Conservation (phyloP, 345 rosid genomes). For the Erysimum cheiranthoides region DNA sequence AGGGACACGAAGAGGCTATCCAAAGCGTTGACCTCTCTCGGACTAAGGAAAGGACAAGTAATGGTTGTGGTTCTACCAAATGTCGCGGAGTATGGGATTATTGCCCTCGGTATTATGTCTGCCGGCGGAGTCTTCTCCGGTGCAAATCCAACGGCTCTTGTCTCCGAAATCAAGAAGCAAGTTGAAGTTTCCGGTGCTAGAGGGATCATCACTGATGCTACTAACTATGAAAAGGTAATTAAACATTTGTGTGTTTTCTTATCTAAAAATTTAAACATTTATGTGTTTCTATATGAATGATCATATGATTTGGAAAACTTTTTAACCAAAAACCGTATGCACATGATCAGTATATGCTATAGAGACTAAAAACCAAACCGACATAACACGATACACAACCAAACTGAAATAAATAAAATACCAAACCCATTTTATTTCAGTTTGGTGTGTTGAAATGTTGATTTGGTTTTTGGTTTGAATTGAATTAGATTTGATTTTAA, state of each 20-base stretch:
- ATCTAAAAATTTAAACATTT: neutral
- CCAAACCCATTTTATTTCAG: neutral
- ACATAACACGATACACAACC: neutral
- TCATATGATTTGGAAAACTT: neutral
- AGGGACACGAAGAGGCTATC: constrained; percentile 75
- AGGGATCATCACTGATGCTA: constrained; percentile 69
- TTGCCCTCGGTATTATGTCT: constrained; percentile 89
- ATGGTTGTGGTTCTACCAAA: constrained; percentile 90
- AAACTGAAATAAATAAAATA: neutral
- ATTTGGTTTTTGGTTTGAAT: neutral
- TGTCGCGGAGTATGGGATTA: constrained; percentile 81
- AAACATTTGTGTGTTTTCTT: neutral
- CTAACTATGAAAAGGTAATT: constrained; percentile 70
- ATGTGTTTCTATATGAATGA: neutral
- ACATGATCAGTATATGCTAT: neutral
- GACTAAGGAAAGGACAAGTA: constrained; percentile 81
- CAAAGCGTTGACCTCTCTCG: constrained; percentile 77
- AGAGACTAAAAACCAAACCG: neutral
- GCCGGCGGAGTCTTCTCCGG: constrained; percentile 93
- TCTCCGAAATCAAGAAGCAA: constrained; percentile 82
- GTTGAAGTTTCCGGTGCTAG: constrained; percentile 83
- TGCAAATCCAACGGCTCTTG: constrained; percentile 78
- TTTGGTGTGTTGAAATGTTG: neutral
- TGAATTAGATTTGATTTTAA: neutral
- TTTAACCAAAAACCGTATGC: neutral